Evolutionary conservation across 257 asterid species (phyloP).

Genomic region (Przewalskia tangutica): DNA sequence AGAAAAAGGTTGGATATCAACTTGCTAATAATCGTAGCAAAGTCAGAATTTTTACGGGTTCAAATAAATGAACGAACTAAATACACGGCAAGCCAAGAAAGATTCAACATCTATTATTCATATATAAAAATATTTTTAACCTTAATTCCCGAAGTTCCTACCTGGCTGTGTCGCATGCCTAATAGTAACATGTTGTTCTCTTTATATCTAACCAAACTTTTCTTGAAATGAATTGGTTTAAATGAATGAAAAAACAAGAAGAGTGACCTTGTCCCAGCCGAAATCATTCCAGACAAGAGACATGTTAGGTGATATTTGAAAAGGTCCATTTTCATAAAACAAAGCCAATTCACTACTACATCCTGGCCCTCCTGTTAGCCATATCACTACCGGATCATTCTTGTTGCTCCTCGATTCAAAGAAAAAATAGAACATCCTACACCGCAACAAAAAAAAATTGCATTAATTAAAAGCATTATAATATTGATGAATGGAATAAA

Average conservation of each 20-base stretch:
- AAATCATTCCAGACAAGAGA: conserved; percentile 42
- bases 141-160: no score
- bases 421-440: conserved; percentile 18
- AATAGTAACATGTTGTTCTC: no score
- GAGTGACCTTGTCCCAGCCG: conserved; percentile 50
- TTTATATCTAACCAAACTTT: background rate
- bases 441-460: background rate
- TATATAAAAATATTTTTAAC: no score
- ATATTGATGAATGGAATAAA: background rate
- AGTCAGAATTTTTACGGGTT: no score
- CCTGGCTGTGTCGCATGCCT: no score
- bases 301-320: conserved; percentile 25
- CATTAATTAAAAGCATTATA: background rate
- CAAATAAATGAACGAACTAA: no score
- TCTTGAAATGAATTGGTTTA: background rate
- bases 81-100: no score
- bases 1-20: no score
- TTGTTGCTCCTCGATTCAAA: conserved; percentile 42
- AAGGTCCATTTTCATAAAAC: conserved; percentile 53
- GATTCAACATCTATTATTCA: no score
- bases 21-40: no score
- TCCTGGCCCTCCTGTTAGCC: conserved; percentile 68
- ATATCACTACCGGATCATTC: conserved; percentile 44
- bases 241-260: background rate
- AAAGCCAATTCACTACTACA: conserved; percentile 53